Evolutionary conservation across 768 basidiomycete genomes (phyloP).

Genomic region (Leccinum fibrillosum): DNA sequence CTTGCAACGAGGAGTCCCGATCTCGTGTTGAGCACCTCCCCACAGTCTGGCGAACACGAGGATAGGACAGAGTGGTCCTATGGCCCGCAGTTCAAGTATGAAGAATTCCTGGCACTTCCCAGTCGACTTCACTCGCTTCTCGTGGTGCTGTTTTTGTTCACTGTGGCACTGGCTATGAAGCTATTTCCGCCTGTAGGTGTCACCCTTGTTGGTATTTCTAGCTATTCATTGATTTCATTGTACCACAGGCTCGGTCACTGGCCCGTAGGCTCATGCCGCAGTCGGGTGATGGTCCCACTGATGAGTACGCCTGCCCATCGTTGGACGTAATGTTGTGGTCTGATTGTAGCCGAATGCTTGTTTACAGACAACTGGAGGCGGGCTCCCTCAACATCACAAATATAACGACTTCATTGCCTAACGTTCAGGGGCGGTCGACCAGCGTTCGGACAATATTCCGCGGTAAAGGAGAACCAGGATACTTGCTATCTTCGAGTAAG

Average conservation of each 20-base stretch:
- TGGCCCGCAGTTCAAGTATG: conserved; percentile 72
- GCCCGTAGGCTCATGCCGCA: conserved; percentile 47
- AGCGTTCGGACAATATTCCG: conserved; percentile 56
- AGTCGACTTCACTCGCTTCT: conserved; percentile 40
- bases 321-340: not conserved
- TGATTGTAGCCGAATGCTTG: not conserved
- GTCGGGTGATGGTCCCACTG: conserved; percentile 61
- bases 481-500: conserved; percentile 29
- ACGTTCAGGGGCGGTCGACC: conserved; percentile 37
- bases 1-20: conserved; percentile 21
- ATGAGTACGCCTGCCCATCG: conserved; percentile 44
- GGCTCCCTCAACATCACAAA: conserved; percentile 68
- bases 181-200: conserved; percentile 37
- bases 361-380: conserved; percentile 48
- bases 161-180: conserved; percentile 25
- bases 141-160: conserved; percentile 33
- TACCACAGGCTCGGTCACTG: conserved; percentile 48
- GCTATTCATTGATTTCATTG: not conserved
- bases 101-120: conserved; percentile 56
- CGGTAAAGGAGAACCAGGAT: conserved; percentile 78
- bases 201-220: not conserved
- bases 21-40: conserved; percentile 11
- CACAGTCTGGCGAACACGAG: conserved; percentile 18
- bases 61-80: conserved; percentile 39
- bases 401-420: conserved; percentile 58